phyloP scores from a whole-genome alignment of 345 rosid species.

The Physaria fendleri region DNA sequence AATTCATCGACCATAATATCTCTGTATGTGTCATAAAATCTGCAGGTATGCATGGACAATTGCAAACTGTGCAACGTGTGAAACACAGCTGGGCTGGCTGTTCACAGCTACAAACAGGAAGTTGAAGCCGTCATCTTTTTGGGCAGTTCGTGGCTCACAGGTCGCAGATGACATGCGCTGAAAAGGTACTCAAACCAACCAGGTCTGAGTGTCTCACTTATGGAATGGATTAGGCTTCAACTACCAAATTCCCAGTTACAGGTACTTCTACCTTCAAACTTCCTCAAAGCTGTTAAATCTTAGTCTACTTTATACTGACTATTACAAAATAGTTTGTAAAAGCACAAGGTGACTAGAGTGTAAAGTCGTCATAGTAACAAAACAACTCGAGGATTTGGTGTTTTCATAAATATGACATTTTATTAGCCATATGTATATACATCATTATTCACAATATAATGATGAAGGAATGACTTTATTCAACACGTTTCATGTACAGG shows the following conservation, averaged over 20 bases:
- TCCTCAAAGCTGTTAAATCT: slow-evolving; percentile 2
- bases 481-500: no score
- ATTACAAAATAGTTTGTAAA: slow-evolving; percentile 19
- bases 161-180: slow-evolving; percentile 49
- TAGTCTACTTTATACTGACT: slow-evolving; percentile 11
- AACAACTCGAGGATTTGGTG: not conserved
- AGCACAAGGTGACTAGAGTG: not conserved
- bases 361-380: not conserved
- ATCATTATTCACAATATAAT: no score
- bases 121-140: slow-evolving; percentile 74
- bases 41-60: slow-evolving; percentile 91
- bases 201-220: no score
- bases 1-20: not conserved
- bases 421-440: no score
- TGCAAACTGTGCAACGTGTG: slow-evolving; percentile 46
- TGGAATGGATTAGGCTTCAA: not conserved
- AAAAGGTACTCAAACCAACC: not conserved
- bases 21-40: not conserved
- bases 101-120: slow-evolving; percentile 63
- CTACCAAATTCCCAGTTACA: not conserved
- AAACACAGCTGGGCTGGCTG: slow-evolving; percentile 77
- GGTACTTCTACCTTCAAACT: not conserved
- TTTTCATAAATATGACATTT: slow-evolving; percentile 4
- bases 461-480: no score
- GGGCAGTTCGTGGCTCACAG: slow-evolving; percentile 82